Base-by-base conservation (phyloP, 192 early-diverging fungal species). In the Martensiomyces pterosporus region DNA sequence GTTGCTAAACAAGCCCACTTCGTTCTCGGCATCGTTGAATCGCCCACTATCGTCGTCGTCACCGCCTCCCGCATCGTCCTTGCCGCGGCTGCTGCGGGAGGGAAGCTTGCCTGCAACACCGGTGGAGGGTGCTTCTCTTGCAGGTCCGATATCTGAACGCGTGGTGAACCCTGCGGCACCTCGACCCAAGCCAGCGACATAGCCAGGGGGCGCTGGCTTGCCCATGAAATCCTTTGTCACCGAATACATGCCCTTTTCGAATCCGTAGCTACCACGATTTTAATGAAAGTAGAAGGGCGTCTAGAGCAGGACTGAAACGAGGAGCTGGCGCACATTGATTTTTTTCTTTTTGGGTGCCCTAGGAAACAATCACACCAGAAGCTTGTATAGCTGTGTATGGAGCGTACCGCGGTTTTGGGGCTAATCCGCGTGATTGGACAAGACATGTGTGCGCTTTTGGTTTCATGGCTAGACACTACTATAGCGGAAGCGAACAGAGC, bases 121-220 rank as follows among this genome's bases (percentile, higher is more conserved):
- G 19, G 18, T 70, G 16, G 68, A 57, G 1, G 73, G 65, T 24
- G 79, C 63, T 55, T 98, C 94, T 50, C 91, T 82, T 4, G 93
- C 96, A 19, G 94, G 92, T 39, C 96, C 96, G 50, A 98, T 93
- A 78, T 98, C 96, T 7, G 93, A 93, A 19, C 93, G 86, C 18
- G 96, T 99, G 10, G 96, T 99, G 56, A 99, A 99, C 7, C 96
- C 96, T 8, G 91, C 90, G 1, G 96, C 96, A 46, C 92, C 96
- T 64, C 96, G 83, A 12, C 96, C 96, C 7, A 99, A 73, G 56
- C 96, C 96, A 17, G 96, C 96, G 51, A 99, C 91, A 56, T 99
- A 99, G 55, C 90, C 90, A 18, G 93, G 88, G 1, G 96, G 96
- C 4, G 96, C 86, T 40, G 90, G 83, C 63, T 90, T 94, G 40